phyloP scores from a whole-genome alignment of 371 early-diverging fungal species.

The Paraphysoderma sedebokerense region DNA sequence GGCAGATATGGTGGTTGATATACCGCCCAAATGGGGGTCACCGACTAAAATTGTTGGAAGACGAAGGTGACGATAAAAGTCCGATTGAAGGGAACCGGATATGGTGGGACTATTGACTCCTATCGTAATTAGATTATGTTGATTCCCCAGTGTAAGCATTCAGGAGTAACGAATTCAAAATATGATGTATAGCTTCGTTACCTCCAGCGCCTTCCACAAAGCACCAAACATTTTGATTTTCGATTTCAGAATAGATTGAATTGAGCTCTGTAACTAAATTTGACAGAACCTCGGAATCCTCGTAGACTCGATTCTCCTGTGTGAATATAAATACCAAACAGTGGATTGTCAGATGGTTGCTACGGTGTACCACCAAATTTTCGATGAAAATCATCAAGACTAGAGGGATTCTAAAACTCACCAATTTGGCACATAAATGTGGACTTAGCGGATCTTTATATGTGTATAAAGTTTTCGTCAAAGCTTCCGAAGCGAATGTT shows the following conservation, averaged over 20 bases:
- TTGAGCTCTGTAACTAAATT: constrained; percentile 19
- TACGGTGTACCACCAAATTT: no score
- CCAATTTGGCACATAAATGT: constrained; percentile 42
- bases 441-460: constrained; percentile 63
- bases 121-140: constrained; percentile 6
- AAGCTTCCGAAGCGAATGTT: constrained; percentile 19
- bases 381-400: no score
- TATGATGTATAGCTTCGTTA: constrained; percentile 1
- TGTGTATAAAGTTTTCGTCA: constrained; percentile 33
- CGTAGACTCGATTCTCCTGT: constrained; percentile 10
- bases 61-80: constrained; percentile 50
- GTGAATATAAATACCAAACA: no score
- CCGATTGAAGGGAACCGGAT: constrained; percentile 55
- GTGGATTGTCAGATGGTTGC: no score
- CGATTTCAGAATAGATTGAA: constrained; percentile 12
- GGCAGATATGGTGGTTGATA: constrained; percentile 57
- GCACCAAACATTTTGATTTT: constrained; percentile 16
- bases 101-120: constrained; percentile 60
- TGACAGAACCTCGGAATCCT: constrained; percentile 24
- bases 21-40: constrained; percentile 57
- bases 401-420: no score
- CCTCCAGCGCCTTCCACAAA: constrained; percentile 55
- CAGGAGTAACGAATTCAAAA: background rate
- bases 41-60: constrained; percentile 55
- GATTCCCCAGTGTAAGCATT: background rate